These are phyloP conservation scores for Ogataea naganishii DNA, from an alignment of 805 yeast species.

Conservation along the genomic window DNA sequence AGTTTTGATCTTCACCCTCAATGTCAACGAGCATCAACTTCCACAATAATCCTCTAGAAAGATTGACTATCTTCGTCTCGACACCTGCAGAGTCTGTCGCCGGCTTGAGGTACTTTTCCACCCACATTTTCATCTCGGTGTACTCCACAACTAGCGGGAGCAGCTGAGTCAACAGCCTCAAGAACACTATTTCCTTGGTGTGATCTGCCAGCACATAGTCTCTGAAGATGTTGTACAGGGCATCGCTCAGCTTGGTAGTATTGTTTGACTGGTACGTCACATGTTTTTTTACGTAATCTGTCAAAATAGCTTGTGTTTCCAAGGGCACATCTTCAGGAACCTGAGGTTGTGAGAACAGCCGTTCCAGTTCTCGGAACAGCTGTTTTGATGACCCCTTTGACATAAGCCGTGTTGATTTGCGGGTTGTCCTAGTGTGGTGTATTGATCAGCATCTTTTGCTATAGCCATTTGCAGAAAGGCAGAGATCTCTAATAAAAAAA, in stretches of 20 bases:
- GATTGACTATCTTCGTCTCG: constrained; percentile 26
- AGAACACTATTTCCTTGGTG: constrained; percentile 27
- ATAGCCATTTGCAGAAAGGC: no score
- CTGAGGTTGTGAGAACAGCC: constrained; percentile 3
- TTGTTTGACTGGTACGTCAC: constrained; percentile 23
- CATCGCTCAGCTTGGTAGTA: constrained; percentile 25
- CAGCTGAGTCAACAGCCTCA: constrained; percentile 28
- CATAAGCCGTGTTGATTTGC: not conserved
- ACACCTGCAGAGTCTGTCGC: constrained; percentile 55
- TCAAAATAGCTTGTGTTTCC: constrained; percentile 1
- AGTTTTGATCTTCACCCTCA: not conserved
- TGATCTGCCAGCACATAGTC: constrained; percentile 21
- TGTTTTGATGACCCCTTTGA: constrained; percentile 7
- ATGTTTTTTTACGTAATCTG: constrained; percentile 21
- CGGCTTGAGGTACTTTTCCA: constrained; percentile 34
- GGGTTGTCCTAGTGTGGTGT: not conserved
- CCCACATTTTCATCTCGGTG: constrained; percentile 37
- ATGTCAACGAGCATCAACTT: constrained; percentile 15
- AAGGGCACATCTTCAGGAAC: not conserved
- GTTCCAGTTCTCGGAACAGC: constrained; percentile 7
- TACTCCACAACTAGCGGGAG: constrained; percentile 22
- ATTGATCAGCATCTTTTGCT: not conserved
- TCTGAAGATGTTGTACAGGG: constrained; percentile 27
- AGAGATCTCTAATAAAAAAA: no score
- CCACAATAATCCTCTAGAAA: constrained; percentile 20